phyloP scores from a whole-genome alignment of 1,139 yeast genomes.

The Zygosaccharomyces sapae region DNA sequence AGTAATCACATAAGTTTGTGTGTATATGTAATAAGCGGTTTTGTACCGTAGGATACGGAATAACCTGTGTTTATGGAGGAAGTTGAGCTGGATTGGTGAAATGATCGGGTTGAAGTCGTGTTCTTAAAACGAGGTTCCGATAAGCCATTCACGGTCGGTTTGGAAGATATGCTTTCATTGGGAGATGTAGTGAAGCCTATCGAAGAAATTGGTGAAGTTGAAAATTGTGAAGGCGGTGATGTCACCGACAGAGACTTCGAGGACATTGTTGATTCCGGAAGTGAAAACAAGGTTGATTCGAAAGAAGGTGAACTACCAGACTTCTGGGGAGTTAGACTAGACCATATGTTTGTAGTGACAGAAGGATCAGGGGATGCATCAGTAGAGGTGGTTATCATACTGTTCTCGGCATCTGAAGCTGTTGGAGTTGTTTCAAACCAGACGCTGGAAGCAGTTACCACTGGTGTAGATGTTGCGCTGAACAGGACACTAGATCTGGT shows the following conservation, averaged over 20 bases:
- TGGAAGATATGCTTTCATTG: background rate
- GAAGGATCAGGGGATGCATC: background rate
- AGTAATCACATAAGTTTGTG: slow-evolving; percentile 43
- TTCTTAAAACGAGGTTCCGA: background rate
- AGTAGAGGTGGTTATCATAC: background rate
- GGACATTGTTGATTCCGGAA: too few relatives aligned
- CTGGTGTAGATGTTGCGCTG: background rate
- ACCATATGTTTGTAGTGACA: background rate
- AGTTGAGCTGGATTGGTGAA: background rate
- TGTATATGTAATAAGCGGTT: slow-evolving; percentile 31
- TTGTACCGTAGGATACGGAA: slow-evolving; percentile 15
- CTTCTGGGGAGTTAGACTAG: background rate
- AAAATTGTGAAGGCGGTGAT: too few relatives aligned
- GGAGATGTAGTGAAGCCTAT: too few relatives aligned
- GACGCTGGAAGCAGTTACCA: background rate
- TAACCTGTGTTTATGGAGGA: slow-evolving; percentile 8
- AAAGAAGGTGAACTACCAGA: background rate
- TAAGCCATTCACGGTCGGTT: background rate
- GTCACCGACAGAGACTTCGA: too few relatives aligned
- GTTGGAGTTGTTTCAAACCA: background rate
- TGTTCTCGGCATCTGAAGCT: background rate
- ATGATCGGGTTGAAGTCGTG: background rate
- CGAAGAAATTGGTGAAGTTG: too few relatives aligned
- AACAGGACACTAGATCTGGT: background rate
- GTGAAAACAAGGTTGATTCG: background rate